These are phyloP conservation scores for Leccinum proliferum DNA, from an alignment of 1,284 basidiomycete species.

Conservation along the genomic window DNA sequence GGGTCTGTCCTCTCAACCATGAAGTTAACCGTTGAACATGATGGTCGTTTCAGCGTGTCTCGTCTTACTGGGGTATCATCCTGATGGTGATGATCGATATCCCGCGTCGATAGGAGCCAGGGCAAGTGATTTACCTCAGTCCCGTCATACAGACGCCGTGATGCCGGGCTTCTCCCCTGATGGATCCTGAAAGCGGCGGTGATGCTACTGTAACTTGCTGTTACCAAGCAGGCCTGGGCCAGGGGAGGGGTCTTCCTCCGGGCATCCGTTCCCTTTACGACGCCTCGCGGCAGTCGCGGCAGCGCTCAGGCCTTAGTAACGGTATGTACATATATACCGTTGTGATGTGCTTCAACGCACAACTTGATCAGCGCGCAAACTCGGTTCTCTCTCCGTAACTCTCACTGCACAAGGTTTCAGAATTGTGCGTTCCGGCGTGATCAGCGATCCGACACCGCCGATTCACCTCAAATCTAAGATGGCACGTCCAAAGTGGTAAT, in stretches of 20 bases:
- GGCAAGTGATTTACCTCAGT: not conserved
- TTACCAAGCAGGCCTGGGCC: not conserved
- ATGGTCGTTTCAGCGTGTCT: not conserved
- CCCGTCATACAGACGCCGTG: constrained; percentile 4
- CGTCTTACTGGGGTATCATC: not conserved
- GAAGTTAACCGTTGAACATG: not conserved
- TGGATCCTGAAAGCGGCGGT: not conserved
- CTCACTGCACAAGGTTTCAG: no score
- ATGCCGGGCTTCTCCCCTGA: not conserved
- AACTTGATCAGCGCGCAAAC: not conserved
- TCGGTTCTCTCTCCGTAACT: not conserved
- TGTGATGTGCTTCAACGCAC: not conserved
- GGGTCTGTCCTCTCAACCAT: not conserved
- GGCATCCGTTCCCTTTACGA: not conserved
- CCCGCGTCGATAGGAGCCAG: not conserved
- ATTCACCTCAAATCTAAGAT: no score
- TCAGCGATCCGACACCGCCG: no score
- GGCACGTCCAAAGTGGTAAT: no score
- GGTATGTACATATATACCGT: not conserved
- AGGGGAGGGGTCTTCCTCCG: not conserved
- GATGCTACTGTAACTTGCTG: not conserved
- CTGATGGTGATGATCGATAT: not conserved
- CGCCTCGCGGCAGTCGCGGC: not conserved
- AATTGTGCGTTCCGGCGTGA: no score
- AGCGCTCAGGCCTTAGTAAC: not conserved